phyloP scores from a whole-genome alignment of 2,329 filamentous ascomycete species.

The Dichotomopilus funicola region DNA sequence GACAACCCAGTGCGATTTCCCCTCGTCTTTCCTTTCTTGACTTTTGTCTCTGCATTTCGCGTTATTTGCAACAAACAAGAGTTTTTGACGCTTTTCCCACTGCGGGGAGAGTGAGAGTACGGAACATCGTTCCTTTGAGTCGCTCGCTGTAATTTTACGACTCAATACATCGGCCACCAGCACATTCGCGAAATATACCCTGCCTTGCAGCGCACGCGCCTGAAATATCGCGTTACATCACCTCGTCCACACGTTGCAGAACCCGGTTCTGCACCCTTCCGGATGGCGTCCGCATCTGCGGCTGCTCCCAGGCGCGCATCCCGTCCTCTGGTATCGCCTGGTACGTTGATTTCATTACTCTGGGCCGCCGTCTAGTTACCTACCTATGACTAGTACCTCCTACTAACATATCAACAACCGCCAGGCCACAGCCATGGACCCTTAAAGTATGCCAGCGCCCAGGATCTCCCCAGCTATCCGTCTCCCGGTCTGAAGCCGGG shows the following conservation, averaged over 20 bases:
- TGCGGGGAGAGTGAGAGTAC: too few species aligned
- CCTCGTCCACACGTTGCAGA: neutral
- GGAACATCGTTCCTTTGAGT: too few species aligned
- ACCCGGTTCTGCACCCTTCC: neutral
- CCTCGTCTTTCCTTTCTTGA: too few species aligned
- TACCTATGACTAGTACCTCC: neutral
- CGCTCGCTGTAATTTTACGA: too few species aligned
- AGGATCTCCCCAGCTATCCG: slow-evolving; percentile 69
- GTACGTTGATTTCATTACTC: slow-evolving; percentile 4
- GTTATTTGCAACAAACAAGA: too few species aligned
- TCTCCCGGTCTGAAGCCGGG: slow-evolving; percentile 53
- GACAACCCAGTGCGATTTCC: too few species aligned
- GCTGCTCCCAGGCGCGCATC: slow-evolving; percentile 4
- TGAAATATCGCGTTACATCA: neutral
- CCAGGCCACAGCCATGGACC: slow-evolving; percentile 31
- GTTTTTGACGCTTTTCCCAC: too few species aligned
- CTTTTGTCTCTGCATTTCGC: too few species aligned
- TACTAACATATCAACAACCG: neutral
- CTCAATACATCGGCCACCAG: too few species aligned
- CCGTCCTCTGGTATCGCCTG: slow-evolving; percentile 7
- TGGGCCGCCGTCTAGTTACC: slow-evolving; percentile 1
- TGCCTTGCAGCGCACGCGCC: neutral
- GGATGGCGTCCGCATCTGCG: slow-evolving; percentile 12
- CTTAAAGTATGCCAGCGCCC: slow-evolving; percentile 65
- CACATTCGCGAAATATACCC: too few species aligned